A percentile compares a stretch with the other conserved stretches of the same genome.
Evolutionary conservation across 352 stramenopile species (phyloP).

Genomic region (Phytopythium chamaehyphon): DNA sequence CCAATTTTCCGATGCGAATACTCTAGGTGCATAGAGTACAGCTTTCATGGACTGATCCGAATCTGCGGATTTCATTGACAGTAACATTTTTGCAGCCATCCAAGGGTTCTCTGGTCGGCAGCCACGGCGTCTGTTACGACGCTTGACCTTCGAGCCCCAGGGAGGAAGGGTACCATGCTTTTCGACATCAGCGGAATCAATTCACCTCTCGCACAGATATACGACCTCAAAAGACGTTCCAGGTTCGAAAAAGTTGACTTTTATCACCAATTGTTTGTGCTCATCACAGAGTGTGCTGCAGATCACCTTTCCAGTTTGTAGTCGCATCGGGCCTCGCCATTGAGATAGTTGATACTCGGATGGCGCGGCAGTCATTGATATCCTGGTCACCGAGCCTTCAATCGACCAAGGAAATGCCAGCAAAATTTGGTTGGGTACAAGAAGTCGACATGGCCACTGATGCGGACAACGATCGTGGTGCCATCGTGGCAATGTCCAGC

Average conservation of each 20-base stretch:
- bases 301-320: constrained; percentile 66
- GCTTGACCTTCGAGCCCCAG: constrained; percentile 46
- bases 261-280: too few relatives aligned
- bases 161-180: constrained; percentile 22
- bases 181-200: constrained; percentile 46
- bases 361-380: constrained; percentile 48
- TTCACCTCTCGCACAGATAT: constrained; percentile 44
- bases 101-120: constrained; percentile 61
- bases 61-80: not conserved
- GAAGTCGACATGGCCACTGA: constrained; percentile 35
- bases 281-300: constrained; percentile 11
- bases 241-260: too few relatives aligned
- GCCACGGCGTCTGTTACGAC: constrained; percentile 35
- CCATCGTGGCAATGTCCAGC: constrained; percentile 36
- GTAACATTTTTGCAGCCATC: constrained; percentile 41
- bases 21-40: constrained; percentile 34
- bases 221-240: constrained; percentile 53
- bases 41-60: not conserved
- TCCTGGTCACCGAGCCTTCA: constrained; percentile 44
- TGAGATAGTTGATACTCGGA: constrained; percentile 68
- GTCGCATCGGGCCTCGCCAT: constrained; percentile 61
- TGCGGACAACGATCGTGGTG: constrained; percentile 21
- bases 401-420: constrained; percentile 9
- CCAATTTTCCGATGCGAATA: constrained; percentile 67
- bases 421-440: constrained; percentile 36